Percentiles rank a stretch among this genome's conserved stretches.
These are phyloP conservation scores for Aspergillus jensenii DNA, from an alignment of 2,329 filamentous ascomycete species.

Conservation along the genomic window DNA sequence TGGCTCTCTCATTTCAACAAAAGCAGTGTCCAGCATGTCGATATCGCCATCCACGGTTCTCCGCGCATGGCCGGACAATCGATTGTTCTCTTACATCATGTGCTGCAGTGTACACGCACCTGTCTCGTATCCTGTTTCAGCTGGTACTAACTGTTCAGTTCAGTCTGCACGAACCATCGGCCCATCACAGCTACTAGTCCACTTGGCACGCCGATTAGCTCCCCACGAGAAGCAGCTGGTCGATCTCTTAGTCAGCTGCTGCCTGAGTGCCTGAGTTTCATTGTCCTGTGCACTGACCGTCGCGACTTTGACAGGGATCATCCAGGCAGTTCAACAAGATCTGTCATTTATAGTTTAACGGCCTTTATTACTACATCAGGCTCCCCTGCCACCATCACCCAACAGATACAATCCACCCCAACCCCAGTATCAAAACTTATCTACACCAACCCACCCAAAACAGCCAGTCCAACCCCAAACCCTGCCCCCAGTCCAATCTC, in stretches of 20 bases:
- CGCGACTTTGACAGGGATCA: no score
- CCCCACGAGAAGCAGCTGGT: background rate
- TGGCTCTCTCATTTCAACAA: background rate
- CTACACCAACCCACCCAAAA: background rate
- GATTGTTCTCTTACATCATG: background rate
- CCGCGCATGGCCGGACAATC: background rate
- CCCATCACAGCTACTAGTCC: background rate
- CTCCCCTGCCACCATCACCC: no score
- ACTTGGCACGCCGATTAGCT: background rate
- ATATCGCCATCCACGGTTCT: background rate
- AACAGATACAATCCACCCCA: no score
- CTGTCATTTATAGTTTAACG: no score
- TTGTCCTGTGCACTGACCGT: no score
- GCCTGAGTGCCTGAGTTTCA: no score
- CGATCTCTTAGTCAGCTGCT: no score
- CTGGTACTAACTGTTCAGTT: no score
- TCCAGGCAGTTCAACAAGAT: no score
- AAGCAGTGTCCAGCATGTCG: background rate
- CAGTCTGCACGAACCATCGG: background rate
- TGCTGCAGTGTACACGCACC: no score
- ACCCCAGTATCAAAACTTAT: background rate
- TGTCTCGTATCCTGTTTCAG: no score
- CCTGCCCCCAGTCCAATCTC: background rate
- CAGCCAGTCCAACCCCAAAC: conserved; percentile 4
- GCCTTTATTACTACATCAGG: no score